Conservation (phyloP, 805 yeast species). For the Ogataea methylovora region DNA sequence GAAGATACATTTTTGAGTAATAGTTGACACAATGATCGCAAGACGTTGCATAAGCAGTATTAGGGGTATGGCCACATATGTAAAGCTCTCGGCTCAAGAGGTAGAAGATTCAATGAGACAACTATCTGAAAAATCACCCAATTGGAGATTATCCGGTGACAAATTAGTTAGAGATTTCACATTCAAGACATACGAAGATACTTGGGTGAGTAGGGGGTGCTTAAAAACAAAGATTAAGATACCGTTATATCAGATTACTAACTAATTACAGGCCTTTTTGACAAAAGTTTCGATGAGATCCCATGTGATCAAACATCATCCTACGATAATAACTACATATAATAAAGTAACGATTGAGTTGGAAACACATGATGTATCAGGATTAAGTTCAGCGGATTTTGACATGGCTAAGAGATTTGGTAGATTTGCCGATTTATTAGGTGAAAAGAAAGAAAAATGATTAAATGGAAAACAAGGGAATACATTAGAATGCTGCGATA, state of each 20-base stretch:
- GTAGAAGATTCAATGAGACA: not conserved
- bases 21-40: too few relatives aligned
- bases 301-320: conserved; percentile 61
- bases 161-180: conserved; percentile 28
- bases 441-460: conserved; percentile 2
- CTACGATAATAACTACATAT: conserved; percentile 57
- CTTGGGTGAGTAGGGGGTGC: conserved; percentile 37
- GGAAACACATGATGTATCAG: conserved; percentile 58
- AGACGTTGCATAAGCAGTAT: not conserved
- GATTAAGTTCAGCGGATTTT: conserved; percentile 49
- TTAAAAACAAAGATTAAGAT: not conserved
- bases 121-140: not conserved
- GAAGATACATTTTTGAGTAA: too few relatives aligned
- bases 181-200: conserved; percentile 47
- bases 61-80: not conserved
- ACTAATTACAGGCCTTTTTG: conserved; percentile 31
- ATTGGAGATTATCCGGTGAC: not conserved
- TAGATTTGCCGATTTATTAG: conserved; percentile 22
- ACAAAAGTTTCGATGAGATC: conserved; percentile 50
- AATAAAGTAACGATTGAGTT: conserved; percentile 46
- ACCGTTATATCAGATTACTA: not conserved
- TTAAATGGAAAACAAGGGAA: too few relatives aligned
- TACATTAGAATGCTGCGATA: too few relatives aligned
- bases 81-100: not conserved
- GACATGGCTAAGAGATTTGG: conserved; percentile 45